Percentiles rank a stretch among this genome's conserved stretches.
These are phyloP conservation scores for Thermoascus crustaceus DNA, from an alignment of 2,329 filamentous ascomycete genomes.

Conservation along the genomic window DNA sequence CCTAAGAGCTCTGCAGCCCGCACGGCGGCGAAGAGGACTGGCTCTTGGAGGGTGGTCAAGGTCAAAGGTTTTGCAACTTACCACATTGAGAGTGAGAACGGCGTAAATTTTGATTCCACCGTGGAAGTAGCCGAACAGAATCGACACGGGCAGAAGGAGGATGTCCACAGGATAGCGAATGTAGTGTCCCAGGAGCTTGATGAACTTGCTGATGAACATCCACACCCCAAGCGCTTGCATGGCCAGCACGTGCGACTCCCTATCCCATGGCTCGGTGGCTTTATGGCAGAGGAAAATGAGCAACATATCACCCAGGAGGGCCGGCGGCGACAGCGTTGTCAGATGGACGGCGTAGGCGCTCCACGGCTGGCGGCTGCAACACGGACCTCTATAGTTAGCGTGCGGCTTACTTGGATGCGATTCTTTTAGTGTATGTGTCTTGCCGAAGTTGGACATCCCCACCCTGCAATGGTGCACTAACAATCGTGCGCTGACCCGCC, in stretches of 20 bases:
- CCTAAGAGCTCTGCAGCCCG: background rate
- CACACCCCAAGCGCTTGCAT: constrained; percentile 59
- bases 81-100: constrained; percentile 71
- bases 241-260: constrained; percentile 44
- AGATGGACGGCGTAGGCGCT: constrained; percentile 88
- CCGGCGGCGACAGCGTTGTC: constrained; percentile 84
- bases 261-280: constrained; percentile 56
- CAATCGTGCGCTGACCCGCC: constrained; percentile 2
- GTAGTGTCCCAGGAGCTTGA: constrained; percentile 85
- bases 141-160: constrained; percentile 70
- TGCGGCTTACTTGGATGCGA: constrained; percentile 8
- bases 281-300: constrained; percentile 62
- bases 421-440: constrained; percentile 10
- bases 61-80: constrained; percentile 41
- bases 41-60: constrained; percentile 2
- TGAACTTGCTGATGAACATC: constrained; percentile 82
- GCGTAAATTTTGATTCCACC: constrained; percentile 88
- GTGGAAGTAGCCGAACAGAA: constrained; percentile 88
- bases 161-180: constrained; percentile 75
- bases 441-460: constrained; percentile 7
- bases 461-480: constrained; percentile 4
- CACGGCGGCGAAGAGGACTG: background rate
- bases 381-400: constrained; percentile 20
- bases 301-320: constrained; percentile 67
- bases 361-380: constrained; percentile 74